phyloP scores from a whole-genome alignment of 768 basidiomycete genomes.

The Lentinula raphanica region DNA sequence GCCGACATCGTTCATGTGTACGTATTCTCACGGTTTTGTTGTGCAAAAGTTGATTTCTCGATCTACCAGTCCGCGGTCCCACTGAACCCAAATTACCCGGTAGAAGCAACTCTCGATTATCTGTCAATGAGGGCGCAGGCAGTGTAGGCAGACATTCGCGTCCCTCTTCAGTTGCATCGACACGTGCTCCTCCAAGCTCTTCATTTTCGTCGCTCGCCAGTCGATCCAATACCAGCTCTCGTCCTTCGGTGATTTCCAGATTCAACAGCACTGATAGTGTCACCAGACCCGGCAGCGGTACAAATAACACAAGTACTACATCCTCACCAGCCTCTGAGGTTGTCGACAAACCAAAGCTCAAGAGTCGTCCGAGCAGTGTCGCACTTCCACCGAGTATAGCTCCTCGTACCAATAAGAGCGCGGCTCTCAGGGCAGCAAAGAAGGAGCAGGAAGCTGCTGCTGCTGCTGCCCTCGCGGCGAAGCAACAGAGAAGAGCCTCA shows the following conservation, averaged over 20 bases:
- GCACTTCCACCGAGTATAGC: constrained; percentile 50
- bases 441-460: constrained; percentile 46
- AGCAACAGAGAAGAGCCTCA: constrained; percentile 11
- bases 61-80: constrained; percentile 40
- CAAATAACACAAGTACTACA: not conserved
- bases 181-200: constrained; percentile 10
- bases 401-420: constrained; percentile 73
- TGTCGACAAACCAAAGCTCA: constrained; percentile 25
- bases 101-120: constrained; percentile 37
- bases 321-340: constrained; percentile 13
- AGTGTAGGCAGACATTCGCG: constrained; percentile 28
- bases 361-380: constrained; percentile 52
- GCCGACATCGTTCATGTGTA: constrained; percentile 69
- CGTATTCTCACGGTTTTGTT: constrained; percentile 23
- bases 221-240: constrained; percentile 16
- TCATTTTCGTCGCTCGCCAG: constrained; percentile 5
- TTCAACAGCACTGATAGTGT: constrained; percentile 10
- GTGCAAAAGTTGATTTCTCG: not conserved
- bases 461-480: constrained; percentile 38
- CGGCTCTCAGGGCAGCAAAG: constrained; percentile 65
- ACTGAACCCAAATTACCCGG: constrained; percentile 38
- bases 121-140: constrained; percentile 19
- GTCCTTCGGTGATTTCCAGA: constrained; percentile 6
- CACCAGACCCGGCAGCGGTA: not conserved
- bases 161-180: constrained; percentile 36